Evolutionary conservation across 2,329 filamentous ascomycete genomes (phyloP), one percentile per base, ranked within the genome.

Genomic region (Blastomyces emzantsi): DNA sequence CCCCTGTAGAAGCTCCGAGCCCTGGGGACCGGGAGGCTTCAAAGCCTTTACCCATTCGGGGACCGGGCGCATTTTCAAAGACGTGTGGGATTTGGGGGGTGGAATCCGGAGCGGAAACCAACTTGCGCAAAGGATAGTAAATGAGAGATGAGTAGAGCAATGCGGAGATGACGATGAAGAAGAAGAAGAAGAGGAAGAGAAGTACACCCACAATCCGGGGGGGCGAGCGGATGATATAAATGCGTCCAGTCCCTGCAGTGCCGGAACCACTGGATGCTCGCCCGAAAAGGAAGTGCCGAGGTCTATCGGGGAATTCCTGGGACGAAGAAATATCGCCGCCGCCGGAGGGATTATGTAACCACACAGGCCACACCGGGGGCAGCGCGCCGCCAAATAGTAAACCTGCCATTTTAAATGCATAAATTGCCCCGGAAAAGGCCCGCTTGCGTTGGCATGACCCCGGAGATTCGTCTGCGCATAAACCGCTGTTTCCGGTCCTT

Each of bases 1-100:
- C 60, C 83, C 79, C n/a, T 80, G 74, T 62, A 92, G 83, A 58
- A 92, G 81, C 70, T 90, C 87, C 49, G 81, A 80, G 66, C 89
- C 88, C 69, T 90, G 87, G 5, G 86, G 85, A 63, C 83, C 83
- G 2, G 87, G 80, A 45, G 86, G 86, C 78, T 82, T 85, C 68
- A 89, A 79, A 68, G 83, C 81, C 74, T 86, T 85, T 69, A 89
- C 87, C 87, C 87, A 89, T 74, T 82, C 78, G 49, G 84, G 84
- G 68, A 80, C 75, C 65, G 77, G 73, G 66, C 75, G 71, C 75
- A 77, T 77, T 33, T 49, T 71, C 36, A 59, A 22, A 33, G 36
- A 36, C 15, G 36, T 39, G 36, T 39, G 39, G 22, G 57, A 39
- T 30, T 4, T n/a, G 47, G 22, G 22, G 22, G 30, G 22, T n/a